These are phyloP conservation scores for Fusarium bactridioides DNA, from an alignment of 2,329 filamentous ascomycete species.

Conservation along the genomic window DNA sequence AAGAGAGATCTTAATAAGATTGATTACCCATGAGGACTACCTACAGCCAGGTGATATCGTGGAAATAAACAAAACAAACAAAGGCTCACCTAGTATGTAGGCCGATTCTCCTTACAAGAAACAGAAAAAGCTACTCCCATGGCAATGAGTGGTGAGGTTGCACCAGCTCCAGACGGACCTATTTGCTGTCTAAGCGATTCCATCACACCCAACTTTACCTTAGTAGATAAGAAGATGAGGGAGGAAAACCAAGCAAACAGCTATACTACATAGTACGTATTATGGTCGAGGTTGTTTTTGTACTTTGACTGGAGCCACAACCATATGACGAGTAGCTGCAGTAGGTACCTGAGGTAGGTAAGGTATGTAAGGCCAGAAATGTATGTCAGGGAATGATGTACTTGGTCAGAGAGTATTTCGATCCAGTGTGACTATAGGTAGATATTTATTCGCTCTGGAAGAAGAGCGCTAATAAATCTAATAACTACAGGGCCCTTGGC, in stretches of 20 bases:
- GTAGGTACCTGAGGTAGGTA: neutral
- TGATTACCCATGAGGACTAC: no score
- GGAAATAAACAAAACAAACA: conserved; percentile 46
- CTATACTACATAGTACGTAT: neutral
- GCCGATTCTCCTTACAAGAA: neutral
- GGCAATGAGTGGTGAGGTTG: conserved; percentile 71
- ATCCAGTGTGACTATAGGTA: no score
- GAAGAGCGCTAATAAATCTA: neutral
- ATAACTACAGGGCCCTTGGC: neutral
- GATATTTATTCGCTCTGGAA: neutral
- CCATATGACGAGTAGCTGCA: neutral
- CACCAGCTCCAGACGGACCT: conserved; percentile 60
- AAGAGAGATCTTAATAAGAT: no score
- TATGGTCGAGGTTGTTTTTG: neutral
- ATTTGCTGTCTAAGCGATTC: conserved; percentile 67
- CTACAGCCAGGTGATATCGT: neutral
- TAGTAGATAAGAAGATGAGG: conserved; percentile 70
- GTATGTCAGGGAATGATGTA: neutral
- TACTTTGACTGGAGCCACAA: conserved; percentile 4
- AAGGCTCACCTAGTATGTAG: conserved; percentile 31
- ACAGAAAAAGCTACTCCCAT: conserved; percentile 61
- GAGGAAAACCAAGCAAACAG: conserved; percentile 19
- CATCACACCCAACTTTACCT: conserved; percentile 75
- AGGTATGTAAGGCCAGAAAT: neutral
- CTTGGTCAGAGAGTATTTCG: neutral